Percentiles rank a stretch among this genome's conserved stretches.
Conservation (phyloP, 2,329 filamentous ascomycete species). For the Sarocladium kiliense region DNA sequence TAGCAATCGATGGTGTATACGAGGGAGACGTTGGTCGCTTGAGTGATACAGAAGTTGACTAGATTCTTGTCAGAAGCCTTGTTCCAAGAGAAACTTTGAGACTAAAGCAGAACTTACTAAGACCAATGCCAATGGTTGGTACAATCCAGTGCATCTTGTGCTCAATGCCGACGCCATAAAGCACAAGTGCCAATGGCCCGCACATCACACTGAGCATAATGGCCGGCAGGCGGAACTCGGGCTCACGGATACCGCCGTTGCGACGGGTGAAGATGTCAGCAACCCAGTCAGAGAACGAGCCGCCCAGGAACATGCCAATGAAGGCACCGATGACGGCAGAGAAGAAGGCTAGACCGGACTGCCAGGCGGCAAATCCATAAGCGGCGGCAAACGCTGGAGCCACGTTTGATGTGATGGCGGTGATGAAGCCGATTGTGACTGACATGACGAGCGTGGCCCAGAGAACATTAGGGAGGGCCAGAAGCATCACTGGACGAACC, state of each 20-base stretch:
- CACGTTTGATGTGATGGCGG: conserved; percentile 47
- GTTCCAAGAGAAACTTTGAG: conserved; percentile 19
- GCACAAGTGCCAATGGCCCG: conserved; percentile 11
- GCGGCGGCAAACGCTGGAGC: conserved; percentile 30
- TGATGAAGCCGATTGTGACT: conserved; percentile 46
- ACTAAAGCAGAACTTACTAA: conserved; percentile 32
- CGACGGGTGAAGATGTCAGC: conserved; percentile 27
- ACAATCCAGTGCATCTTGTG: conserved; percentile 16
- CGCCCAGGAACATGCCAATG: conserved; percentile 29
- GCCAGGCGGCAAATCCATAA: conserved; percentile 36
- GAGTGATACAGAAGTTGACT: conserved; percentile 16
- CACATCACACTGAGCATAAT: conserved; percentile 23
- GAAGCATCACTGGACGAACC: conserved; percentile 23
- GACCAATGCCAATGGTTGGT: conserved; percentile 16
- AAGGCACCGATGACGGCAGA: conserved; percentile 36
- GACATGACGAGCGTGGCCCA: conserved; percentile 48
- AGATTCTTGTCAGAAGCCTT: conserved; percentile 16
- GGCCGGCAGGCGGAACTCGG: conserved; percentile 33
- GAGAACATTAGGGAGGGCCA: conserved; percentile 42
- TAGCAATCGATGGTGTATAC: conserved; percentile 18
- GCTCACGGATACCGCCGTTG: conserved; percentile 32
- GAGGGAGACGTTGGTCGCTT: conserved; percentile 16
- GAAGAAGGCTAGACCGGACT: conserved; percentile 43
- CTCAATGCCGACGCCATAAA: conserved; percentile 15
- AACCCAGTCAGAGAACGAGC: conserved; percentile 27